Conservation (phyloP, 1,284 basidiomycete species). For the Microbotryum lychnidis-dioicae region DNA sequence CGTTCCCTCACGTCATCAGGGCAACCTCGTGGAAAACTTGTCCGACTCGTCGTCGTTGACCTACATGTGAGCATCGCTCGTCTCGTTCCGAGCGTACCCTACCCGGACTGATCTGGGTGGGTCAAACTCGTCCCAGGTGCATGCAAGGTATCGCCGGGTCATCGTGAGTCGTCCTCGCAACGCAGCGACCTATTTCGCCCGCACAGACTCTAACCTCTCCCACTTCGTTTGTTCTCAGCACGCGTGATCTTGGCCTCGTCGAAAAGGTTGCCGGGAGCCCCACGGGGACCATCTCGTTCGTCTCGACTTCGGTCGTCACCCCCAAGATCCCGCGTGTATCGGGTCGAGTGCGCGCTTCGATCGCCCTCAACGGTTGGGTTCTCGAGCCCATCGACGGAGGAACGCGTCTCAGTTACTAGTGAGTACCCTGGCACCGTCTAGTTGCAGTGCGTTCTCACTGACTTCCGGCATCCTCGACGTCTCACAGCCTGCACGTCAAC, state of each 20-base stretch:
- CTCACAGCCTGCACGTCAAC: constrained; percentile 33
- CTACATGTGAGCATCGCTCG: constrained; percentile 28
- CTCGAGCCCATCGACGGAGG: constrained; percentile 28
- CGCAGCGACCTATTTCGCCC: too few relatives aligned
- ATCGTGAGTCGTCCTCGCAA: constrained; percentile 7
- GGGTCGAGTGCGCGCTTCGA: constrained; percentile 32
- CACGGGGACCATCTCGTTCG: constrained; percentile 35
- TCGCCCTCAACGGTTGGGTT: constrained; percentile 35
- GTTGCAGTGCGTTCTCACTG: not conserved
- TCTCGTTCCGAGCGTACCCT: too few relatives aligned
- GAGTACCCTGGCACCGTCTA: constrained; percentile 2
- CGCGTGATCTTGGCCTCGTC: constrained; percentile 35
- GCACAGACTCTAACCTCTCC: not conserved
- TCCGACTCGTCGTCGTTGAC: constrained; percentile 33
- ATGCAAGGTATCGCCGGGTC: constrained; percentile 34
- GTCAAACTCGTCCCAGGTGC: constrained; percentile 5
- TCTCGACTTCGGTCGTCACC: constrained; percentile 34
- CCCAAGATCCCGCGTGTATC: constrained; percentile 33
- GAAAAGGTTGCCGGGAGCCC: constrained; percentile 31
- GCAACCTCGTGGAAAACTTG: constrained; percentile 35
- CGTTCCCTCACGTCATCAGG: constrained; percentile 17
- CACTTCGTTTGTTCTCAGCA: constrained; percentile 10
- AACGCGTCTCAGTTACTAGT: constrained; percentile 21
- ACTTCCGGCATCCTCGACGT: constrained; percentile 13
- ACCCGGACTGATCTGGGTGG: too few relatives aligned